Evolutionary conservation across 2,329 filamentous ascomycete genomes (phyloP), one percentile per base, ranked within the genome.

Genomic region (Beauveria australis): DNA sequence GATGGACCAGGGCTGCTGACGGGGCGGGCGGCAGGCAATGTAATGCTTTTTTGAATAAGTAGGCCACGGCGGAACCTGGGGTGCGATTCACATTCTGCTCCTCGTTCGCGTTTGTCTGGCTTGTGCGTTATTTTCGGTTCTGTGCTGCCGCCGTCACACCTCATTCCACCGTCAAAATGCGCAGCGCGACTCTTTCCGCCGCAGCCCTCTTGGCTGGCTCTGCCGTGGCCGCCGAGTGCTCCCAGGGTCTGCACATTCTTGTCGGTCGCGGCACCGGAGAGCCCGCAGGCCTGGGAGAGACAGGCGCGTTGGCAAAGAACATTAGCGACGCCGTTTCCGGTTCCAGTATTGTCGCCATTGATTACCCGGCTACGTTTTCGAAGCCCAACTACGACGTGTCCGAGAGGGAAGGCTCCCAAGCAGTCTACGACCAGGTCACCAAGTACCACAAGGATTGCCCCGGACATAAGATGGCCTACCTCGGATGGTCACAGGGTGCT

Each of bases 401-500:
- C 1, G 75, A 75, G 60, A 59, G 37, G n/a, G 66, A 67, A 5
- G 76, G 76, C 30, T 67, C 67, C 46, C 47, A 67, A 47, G 68
- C 65, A 40, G 62, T 76, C 67, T 71, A 67, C 19, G 48, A 66
- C 30, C 65, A 67, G 53, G 61, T 78, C 46, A 63, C 64, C 14
- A 61, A 66, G 24, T 76, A 78, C 62, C 64, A 66, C 63, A 53
- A 66, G 33, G 66, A 66, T 5, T 78, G 76, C 44, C 75, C 75
- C 8, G 63, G 71, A n/a, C 68, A 67, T 58, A 76, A 76, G 67
- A 68, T 78, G 53, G 75, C 74, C 5, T 64, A 78, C 33, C 53
- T 78, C 49, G 76, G 75, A 1, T 78, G 74, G 62, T 78, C 76
- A 2, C 76, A 78, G 71, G 76, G 76, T 40, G 75, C 74, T 0